Evolutionary conservation across 352 stramenopile genomes (phyloP).

Genomic region (Phytophthora cactorum): DNA sequence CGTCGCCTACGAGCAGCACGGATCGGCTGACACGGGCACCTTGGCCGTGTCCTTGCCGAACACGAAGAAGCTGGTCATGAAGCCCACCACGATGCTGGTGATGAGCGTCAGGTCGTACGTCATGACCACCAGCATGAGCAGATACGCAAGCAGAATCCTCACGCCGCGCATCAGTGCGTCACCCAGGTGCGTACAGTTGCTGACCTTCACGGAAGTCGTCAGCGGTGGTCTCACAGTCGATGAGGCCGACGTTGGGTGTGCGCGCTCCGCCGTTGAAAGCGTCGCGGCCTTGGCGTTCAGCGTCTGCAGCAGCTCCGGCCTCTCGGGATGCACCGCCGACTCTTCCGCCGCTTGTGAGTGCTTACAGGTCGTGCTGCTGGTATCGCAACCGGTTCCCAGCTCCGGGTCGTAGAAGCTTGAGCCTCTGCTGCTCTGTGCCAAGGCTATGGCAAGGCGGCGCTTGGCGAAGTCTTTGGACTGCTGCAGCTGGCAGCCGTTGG

Average conservation of each 20-base stretch:
- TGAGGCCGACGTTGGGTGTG: slow-evolving; percentile 10
- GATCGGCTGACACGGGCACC: slow-evolving; percentile 70
- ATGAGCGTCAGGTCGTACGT: slow-evolving; percentile 79
- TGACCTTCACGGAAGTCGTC: slow-evolving; percentile 43
- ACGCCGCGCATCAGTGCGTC: slow-evolving; percentile 69
- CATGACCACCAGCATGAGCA: slow-evolving; percentile 85
- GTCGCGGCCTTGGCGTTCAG: slow-evolving; percentile 23
- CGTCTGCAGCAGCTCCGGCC: slow-evolving; percentile 11
- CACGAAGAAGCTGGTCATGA: slow-evolving; percentile 68
- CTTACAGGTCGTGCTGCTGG: slow-evolving; percentile 8
- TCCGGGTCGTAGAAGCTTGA: slow-evolving; percentile 43
- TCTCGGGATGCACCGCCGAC: slow-evolving; percentile 33
- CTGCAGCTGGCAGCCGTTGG: slow-evolving; percentile 51
- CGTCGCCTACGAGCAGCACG: slow-evolving; percentile 57
- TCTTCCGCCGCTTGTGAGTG: slow-evolving; percentile 16
- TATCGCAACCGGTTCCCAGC: slow-evolving; percentile 18
- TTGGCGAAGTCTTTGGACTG: slow-evolving; percentile 48
- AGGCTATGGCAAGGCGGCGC: slow-evolving; percentile 17
- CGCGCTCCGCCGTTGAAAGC: slow-evolving; percentile 17
- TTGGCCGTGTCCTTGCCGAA: slow-evolving; percentile 78
- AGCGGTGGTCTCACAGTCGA: slow-evolving; percentile 2
- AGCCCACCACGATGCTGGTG: slow-evolving; percentile 66
- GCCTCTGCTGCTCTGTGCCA: neutral
- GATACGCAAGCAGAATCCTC: slow-evolving; percentile 74
- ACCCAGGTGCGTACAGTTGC: slow-evolving; percentile 58